A percentile compares a stretch with the other conserved stretches of the same genome.
Conservation (phyloP, 2,329 filamentous ascomycete genomes). For the Trichophyton mentagrophytes region DNA sequence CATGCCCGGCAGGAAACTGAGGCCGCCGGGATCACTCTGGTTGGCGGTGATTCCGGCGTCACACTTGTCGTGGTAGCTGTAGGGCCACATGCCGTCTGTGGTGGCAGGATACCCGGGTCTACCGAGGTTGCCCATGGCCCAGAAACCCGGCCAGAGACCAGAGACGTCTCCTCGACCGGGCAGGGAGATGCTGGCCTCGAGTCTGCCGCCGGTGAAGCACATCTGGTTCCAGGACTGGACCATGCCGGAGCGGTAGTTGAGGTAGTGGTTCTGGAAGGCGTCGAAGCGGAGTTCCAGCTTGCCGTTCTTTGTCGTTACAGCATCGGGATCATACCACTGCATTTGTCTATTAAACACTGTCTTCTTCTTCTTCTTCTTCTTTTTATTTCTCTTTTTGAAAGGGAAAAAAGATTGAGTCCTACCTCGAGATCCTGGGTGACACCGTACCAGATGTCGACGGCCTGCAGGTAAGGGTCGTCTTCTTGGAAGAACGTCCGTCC, state of each 20-base stretch:
- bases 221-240: slow-evolving; percentile 61
- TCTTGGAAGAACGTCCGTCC: slow-evolving; percentile 58
- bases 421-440: slow-evolving; percentile 57
- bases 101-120: slow-evolving; percentile 56
- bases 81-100: slow-evolving; percentile 62
- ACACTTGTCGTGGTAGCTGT: slow-evolving; percentile 56
- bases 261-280: slow-evolving; percentile 49
- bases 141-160: slow-evolving; percentile 65
- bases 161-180: slow-evolving; percentile 53
- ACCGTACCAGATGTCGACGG: slow-evolving; percentile 58
- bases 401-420: slow-evolving; percentile 10
- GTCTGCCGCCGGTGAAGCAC: slow-evolving; percentile 57
- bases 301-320: slow-evolving; percentile 49
- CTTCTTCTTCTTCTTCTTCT: too few relatives aligned
- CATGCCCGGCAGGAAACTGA: slow-evolving; percentile 58
- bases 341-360: too few relatives aligned
- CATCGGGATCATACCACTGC: slow-evolving; percentile 59
- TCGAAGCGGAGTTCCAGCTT: slow-evolving; percentile 53
- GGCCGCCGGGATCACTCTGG: slow-evolving; percentile 53
- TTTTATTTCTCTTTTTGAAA: background rate
- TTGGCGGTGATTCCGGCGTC: slow-evolving; percentile 60
- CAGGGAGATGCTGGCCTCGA: slow-evolving; percentile 58
- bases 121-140: slow-evolving; percentile 62
- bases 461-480: slow-evolving; percentile 57
- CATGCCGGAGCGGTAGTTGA: slow-evolving; percentile 61